phyloP scores from a whole-genome alignment of 139 green algal species.

The Monoraphidium neglectum region DNA sequence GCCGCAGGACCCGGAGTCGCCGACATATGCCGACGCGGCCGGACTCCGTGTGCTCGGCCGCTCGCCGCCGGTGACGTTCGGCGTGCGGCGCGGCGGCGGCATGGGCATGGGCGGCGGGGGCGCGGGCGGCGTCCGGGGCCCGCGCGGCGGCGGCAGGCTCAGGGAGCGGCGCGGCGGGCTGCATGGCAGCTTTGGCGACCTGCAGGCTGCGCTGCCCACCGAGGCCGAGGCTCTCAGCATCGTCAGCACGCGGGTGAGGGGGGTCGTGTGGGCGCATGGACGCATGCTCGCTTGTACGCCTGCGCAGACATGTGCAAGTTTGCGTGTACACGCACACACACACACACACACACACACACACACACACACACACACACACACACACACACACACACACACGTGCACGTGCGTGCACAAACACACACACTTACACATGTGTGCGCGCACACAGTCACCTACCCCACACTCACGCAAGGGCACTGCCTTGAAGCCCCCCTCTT shows the following conservation, averaged over 20 bases:
- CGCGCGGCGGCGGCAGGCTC: not conserved
- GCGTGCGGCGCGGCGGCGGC: no score
- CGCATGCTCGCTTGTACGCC: no score
- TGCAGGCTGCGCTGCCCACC: conserved; percentile 13
- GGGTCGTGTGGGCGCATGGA: no score
- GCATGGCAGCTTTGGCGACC: conserved; percentile 16
- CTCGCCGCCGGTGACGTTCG: no score
- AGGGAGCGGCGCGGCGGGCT: conserved; percentile 18
- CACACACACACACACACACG: not conserved
- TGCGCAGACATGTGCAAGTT: not conserved
- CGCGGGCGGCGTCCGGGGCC: no score
- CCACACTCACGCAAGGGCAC: not conserved
- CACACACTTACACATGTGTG: no score
- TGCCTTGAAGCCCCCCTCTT: not conserved
- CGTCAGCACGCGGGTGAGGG: conserved; percentile 27
- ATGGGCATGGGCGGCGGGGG: no score
- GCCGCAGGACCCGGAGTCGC: no score
- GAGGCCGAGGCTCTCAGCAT: not conserved
- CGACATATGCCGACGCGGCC: no score
- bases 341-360: no score
- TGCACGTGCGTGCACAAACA: not conserved
- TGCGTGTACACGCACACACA: not conserved
- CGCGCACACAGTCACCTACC: not conserved
- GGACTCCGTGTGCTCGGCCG: no score
- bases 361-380: no score